Evolutionary conservation across 345 rosid genomes (phyloP).

Genomic region (Eucalyptus leucophloia): DNA sequence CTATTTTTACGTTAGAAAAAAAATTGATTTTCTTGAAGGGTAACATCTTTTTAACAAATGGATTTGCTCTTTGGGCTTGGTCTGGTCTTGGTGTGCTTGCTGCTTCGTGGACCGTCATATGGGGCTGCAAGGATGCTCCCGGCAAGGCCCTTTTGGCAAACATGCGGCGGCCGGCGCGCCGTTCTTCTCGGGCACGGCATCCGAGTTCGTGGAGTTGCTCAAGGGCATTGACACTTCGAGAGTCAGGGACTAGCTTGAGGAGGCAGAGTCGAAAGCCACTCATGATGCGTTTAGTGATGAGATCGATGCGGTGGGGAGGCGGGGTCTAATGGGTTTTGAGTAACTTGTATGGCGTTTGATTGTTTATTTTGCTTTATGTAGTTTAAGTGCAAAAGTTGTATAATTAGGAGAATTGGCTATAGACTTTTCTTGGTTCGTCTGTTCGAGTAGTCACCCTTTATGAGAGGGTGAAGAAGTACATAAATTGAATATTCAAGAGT

Average conservation of each 20-base stretch:
- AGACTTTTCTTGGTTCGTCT: accelerated
- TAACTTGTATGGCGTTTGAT: background rate
- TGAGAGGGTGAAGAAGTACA: accelerated
- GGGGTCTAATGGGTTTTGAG: background rate
- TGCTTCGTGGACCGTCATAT: background rate
- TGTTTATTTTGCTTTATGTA: background rate
- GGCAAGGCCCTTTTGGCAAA: background rate
- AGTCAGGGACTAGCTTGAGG: constrained; percentile 71
- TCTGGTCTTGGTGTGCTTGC: background rate
- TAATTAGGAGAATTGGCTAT: background rate
- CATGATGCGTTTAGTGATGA: constrained; percentile 84
- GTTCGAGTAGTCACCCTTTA: accelerated
- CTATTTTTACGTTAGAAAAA: too few species aligned
- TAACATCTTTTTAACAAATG: background rate
- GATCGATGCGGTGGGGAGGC: constrained; percentile 68
- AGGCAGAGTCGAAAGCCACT: constrained; percentile 77
- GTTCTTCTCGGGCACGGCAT: constrained; percentile 74
- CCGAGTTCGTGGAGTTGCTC: constrained; percentile 75
- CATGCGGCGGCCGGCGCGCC: constrained; percentile 3
- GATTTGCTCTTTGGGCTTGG: background rate
- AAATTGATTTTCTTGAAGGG: background rate
- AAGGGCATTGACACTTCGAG: constrained; percentile 91
- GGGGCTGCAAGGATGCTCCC: background rate
- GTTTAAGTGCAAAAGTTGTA: background rate
- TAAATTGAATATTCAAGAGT: background rate